Evolutionary conservation across 2,329 filamentous ascomycete genomes (phyloP).

Genomic region (Fusarium pseudonygamai): DNA sequence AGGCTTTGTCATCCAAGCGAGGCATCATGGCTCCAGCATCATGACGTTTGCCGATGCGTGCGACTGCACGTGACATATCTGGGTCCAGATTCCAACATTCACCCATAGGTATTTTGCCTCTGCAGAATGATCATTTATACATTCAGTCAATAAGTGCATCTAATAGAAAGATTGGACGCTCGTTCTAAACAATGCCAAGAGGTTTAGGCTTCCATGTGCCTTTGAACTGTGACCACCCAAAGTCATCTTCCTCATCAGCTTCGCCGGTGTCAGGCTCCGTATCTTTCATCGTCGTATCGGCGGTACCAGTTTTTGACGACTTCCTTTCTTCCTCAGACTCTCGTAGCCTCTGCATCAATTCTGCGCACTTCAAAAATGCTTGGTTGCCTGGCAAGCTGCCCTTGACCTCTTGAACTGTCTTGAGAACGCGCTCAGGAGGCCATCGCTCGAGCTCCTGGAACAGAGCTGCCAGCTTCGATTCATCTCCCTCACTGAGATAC

Average conservation of each 20-base stretch:
- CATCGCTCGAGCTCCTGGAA: slow-evolving; percentile 48
- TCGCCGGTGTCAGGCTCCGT: slow-evolving; percentile 33
- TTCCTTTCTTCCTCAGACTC: slow-evolving; percentile 14
- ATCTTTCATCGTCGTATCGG: slow-evolving; percentile 19
- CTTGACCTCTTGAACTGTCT: slow-evolving; percentile 52
- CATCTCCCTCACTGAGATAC: slow-evolving; percentile 51
- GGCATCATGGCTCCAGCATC: slow-evolving; percentile 30
- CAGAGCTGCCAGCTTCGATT: slow-evolving; percentile 36
- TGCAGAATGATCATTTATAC: background rate
- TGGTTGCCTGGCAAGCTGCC: slow-evolving; percentile 53
- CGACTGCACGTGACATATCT: slow-evolving; percentile 35
- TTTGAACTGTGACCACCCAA: slow-evolving; percentile 60
- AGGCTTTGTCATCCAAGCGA: slow-evolving; percentile 41
- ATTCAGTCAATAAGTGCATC: slow-evolving; percentile 22
- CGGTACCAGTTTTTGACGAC: slow-evolving; percentile 5
- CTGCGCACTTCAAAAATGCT: slow-evolving; percentile 55
- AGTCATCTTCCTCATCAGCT: slow-evolving; percentile 34
- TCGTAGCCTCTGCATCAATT: slow-evolving; percentile 54
- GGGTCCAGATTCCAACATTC: background rate
- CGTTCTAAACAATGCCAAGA: slow-evolving; percentile 61
- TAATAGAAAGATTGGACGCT: background rate
- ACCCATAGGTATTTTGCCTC: background rate
- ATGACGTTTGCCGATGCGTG: slow-evolving; percentile 36
- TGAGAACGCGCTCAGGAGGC: slow-evolving; percentile 51
- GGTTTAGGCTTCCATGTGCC: slow-evolving; percentile 67